Evolutionary conservation across 371 early-diverging fungal genomes (phyloP).

Genomic region (Mortierella sp.): DNA sequence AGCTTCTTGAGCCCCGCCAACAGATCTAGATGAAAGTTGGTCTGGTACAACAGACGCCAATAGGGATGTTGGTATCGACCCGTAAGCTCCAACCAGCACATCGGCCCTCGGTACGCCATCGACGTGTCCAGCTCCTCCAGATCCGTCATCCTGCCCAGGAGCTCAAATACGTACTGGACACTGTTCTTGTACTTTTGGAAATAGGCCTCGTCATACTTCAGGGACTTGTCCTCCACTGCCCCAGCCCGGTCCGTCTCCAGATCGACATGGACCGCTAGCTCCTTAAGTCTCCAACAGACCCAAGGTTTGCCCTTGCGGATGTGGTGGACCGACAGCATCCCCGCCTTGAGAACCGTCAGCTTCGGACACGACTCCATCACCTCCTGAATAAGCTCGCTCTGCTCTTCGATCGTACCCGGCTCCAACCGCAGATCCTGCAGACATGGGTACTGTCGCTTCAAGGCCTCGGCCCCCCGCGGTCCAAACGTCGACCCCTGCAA

Average conservation of each 20-base stretch:
- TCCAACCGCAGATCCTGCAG: slow-evolving; percentile 1
- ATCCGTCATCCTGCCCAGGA: not conserved
- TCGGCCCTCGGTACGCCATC: not conserved
- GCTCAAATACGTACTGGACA: not conserved
- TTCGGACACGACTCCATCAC: slow-evolving; percentile 6
- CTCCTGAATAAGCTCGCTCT: not conserved
- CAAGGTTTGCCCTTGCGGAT: not conserved
- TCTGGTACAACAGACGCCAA: not conserved
- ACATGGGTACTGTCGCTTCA: not conserved
- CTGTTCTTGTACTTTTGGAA: not conserved
- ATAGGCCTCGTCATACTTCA: not conserved
- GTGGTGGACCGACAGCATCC: not conserved
- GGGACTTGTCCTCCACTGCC: not conserved
- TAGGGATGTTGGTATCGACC: not conserved
- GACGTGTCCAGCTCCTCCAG: not conserved
- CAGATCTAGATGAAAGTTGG: not conserved
- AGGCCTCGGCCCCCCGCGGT: not conserved
- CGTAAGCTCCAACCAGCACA: not conserved
- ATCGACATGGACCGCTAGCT: slow-evolving; percentile 1
- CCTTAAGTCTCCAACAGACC: not conserved
- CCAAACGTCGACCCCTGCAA: slow-evolving; percentile 2
- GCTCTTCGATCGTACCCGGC: not conserved
- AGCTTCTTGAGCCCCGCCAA: not conserved
- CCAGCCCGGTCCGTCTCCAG: not conserved
- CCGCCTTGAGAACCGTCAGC: not conserved